A percentile compares a stretch with the other conserved stretches of the same genome.
Evolutionary conservation across 1,284 basidiomycete species (phyloP).

Genomic region (Ustilago lituana): DNA sequence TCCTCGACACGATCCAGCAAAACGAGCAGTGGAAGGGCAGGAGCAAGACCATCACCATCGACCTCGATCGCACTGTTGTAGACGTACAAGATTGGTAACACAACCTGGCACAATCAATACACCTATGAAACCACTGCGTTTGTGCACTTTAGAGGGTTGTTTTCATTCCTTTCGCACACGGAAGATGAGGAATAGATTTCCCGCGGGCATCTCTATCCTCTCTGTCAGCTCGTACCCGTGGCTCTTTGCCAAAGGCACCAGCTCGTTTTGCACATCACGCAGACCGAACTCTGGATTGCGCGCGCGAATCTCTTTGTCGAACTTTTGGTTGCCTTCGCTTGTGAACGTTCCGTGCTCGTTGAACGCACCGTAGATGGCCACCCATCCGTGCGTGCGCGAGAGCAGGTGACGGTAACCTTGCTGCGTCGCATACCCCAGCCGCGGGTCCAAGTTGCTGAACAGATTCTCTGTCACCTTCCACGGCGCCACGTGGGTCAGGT

Average conservation of each 20-base stretch:
- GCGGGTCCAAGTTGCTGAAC: constrained; percentile 46
- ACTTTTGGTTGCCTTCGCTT: constrained; percentile 38
- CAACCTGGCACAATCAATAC: no score
- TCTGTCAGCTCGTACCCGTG: constrained; percentile 42
- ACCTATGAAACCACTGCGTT: background rate
- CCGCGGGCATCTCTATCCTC: constrained; percentile 42
- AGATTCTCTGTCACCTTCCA: constrained; percentile 42
- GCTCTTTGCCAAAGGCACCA: constrained; percentile 32
- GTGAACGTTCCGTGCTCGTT: constrained; percentile 42
- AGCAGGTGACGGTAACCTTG: constrained; percentile 27
- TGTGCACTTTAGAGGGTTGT: background rate
- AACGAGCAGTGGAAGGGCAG: constrained; percentile 32
- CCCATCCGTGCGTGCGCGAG: constrained; percentile 20
- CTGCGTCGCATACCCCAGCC: constrained; percentile 32
- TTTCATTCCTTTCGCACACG: constrained; percentile 16
- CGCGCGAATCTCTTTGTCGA: constrained; percentile 39
- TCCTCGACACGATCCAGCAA: constrained; percentile 28
- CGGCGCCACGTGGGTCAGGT: constrained; percentile 41
- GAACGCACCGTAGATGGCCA: constrained; percentile 54
- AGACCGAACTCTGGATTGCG: constrained; percentile 45
- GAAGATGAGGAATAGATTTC: constrained; percentile 43
- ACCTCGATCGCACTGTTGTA: constrained; percentile 24
- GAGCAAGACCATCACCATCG: constrained; percentile 40
- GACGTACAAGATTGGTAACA: constrained; percentile 31
- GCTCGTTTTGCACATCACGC: constrained; percentile 39